These are phyloP conservation scores for Teratosphaeriaceae sp. DNA, from an alignment of 2,329 filamentous ascomycete species.

Conservation along the genomic window DNA sequence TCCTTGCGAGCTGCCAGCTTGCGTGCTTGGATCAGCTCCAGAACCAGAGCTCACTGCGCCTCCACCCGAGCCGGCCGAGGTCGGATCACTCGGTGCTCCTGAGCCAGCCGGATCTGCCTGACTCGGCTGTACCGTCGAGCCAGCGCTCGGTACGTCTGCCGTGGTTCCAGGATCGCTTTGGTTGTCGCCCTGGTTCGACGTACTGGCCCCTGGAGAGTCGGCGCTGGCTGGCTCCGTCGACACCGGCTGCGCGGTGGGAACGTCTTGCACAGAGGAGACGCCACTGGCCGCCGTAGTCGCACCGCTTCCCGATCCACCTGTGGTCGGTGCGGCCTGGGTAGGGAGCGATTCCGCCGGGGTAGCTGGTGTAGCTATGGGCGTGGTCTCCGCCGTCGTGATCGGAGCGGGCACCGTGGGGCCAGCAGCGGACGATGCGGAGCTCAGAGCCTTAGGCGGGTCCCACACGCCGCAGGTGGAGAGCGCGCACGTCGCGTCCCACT, in stretches of 20 bases:
- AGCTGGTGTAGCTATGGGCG: neutral
- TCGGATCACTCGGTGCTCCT: too few relatives aligned
- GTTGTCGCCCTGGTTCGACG: neutral
- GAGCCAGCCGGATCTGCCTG: neutral
- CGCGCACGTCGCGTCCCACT: neutral
- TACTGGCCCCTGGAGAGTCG: neutral
- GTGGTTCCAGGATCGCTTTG: neutral
- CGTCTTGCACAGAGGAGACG: neutral
- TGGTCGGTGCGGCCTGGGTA: neutral
- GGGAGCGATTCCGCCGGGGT: neutral
- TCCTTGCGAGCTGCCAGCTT: neutral
- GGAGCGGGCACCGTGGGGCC: neutral
- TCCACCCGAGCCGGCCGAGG: neutral
- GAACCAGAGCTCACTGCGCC: neutral
- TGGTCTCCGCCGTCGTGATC: neutral
- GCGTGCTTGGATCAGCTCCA: neutral
- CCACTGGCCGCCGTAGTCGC: neutral
- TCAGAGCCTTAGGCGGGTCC: neutral
- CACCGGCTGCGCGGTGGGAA: neutral
- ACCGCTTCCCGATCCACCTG: neutral
- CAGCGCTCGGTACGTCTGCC: neutral
- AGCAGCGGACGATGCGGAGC: neutral
- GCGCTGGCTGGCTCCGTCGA: neutral
- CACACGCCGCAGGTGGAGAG: neutral
- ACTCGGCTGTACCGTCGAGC: neutral